Conservation (phyloP, 2,329 filamentous ascomycete species). For the Alternaria ethzedia region DNA sequence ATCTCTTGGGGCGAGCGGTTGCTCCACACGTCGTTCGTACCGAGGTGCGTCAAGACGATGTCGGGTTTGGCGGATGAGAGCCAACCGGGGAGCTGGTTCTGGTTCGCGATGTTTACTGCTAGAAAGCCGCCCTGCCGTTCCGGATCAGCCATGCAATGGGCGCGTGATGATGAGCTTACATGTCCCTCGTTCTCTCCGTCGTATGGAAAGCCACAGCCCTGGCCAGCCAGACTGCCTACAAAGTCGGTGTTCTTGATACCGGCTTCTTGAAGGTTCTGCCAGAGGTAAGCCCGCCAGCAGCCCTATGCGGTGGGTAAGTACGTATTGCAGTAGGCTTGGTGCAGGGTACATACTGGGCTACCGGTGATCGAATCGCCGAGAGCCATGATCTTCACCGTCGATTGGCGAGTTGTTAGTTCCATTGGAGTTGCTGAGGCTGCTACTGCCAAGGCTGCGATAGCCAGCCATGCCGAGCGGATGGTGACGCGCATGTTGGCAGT, state of each 20-base stretch:
- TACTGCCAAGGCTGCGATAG: not conserved
- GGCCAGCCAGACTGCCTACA: conserved; percentile 35
- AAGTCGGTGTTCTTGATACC: conserved; percentile 34
- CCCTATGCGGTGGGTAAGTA: conserved; percentile 22
- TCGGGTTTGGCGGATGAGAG: conserved; percentile 47
- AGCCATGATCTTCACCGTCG: conserved; percentile 30
- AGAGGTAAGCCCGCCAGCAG: conserved; percentile 39
- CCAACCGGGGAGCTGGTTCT: conserved; percentile 48
- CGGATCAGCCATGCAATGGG: not conserved
- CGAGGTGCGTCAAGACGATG: conserved; percentile 53
- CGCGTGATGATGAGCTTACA: conserved; percentile 13
- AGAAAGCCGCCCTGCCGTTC: conserved; percentile 10
- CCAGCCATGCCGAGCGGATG: not conserved
- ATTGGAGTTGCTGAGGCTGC: conserved; percentile 2
- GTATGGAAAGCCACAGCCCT: conserved; percentile 51
- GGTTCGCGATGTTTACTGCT: conserved; percentile 47
- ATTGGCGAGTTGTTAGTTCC: conserved; percentile 12
- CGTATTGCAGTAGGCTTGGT: not conserved
- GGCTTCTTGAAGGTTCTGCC: conserved; percentile 27
- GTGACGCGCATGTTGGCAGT: not conserved
- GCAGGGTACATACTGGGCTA: conserved; percentile 11
- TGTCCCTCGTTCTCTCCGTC: conserved; percentile 54
- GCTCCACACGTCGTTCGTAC: conserved; percentile 51
- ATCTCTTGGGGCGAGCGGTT: conserved; percentile 37
- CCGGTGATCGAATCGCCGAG: conserved; percentile 35